phyloP scores from a whole-genome alignment of 2,329 filamentous ascomycete genomes.

The Colletotrichum musae region DNA sequence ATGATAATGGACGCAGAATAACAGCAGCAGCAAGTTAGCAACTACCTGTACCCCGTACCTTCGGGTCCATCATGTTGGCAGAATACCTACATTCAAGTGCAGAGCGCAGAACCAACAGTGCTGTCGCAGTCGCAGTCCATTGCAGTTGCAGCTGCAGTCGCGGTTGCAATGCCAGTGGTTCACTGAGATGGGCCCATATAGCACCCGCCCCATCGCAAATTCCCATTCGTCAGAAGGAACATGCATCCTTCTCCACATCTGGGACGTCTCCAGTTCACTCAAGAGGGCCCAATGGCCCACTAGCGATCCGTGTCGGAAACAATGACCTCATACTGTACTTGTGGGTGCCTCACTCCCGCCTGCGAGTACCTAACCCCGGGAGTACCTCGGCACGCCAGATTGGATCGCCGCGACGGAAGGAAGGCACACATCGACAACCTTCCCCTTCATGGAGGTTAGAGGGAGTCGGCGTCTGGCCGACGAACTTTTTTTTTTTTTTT shows the following conservation, averaged over 20 bases:
- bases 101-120: too few relatives aligned
- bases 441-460: not conserved
- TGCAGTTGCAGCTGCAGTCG: too few relatives aligned
- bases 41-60: too few relatives aligned
- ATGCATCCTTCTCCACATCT: slow-evolving; percentile 19
- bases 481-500: not conserved
- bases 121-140: too few relatives aligned
- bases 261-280: slow-evolving; percentile 22
- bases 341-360: not conserved
- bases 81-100: too few relatives aligned
- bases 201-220: not conserved
- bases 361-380: slow-evolving; percentile 13
- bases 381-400: slow-evolving; percentile 1
- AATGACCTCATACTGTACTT: slow-evolving; percentile 38
- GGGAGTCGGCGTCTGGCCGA: not conserved
- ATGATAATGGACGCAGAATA: too few relatives aligned
- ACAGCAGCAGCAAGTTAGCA: too few relatives aligned
- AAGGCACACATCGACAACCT: not conserved
- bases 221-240: slow-evolving; percentile 19
- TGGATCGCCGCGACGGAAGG: not conserved
- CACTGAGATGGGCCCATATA: slow-evolving; percentile 24
- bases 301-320: slow-evolving; percentile 20
- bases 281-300: slow-evolving; percentile 9
- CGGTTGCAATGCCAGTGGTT: too few relatives aligned
- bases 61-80: too few relatives aligned